These are phyloP conservation scores for Cordyceps militaris DNA, from an alignment of 2,329 filamentous ascomycete genomes.

Conservation along the genomic window DNA sequence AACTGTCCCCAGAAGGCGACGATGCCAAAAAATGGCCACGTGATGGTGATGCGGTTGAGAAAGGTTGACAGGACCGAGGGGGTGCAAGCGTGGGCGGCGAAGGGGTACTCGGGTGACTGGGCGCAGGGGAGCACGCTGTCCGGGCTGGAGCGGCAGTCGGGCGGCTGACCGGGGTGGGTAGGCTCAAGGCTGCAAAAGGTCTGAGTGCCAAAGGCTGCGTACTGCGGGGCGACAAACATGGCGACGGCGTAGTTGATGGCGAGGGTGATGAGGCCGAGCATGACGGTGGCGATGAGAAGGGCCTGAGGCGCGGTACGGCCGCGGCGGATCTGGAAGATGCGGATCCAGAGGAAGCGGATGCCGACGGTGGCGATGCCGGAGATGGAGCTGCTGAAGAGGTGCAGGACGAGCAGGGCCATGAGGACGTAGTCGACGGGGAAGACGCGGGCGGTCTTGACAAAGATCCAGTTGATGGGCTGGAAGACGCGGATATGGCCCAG, in stretches of 20 bases:
- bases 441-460: slow-evolving; percentile 66
- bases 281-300: slow-evolving; percentile 79
- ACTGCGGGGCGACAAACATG: slow-evolving; percentile 93
- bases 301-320: slow-evolving; percentile 89
- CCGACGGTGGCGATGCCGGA: slow-evolving; percentile 80
- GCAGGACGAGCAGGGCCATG: slow-evolving; percentile 74
- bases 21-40: slow-evolving; percentile 90
- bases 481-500: slow-evolving; percentile 82
- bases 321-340: slow-evolving; percentile 83
- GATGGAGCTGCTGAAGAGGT: slow-evolving; percentile 85
- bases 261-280: slow-evolving; percentile 82
- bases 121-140: slow-evolving; percentile 76
- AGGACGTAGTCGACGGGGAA: slow-evolving; percentile 92
- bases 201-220: slow-evolving; percentile 88
- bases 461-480: slow-evolving; percentile 86
- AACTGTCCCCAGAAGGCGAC: slow-evolving; percentile 97
- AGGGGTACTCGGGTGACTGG: slow-evolving; percentile 62
- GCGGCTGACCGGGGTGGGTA: slow-evolving; percentile 54
- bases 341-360: slow-evolving; percentile 94
- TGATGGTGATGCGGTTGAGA: slow-evolving; percentile 83
- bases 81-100: slow-evolving; percentile 77
- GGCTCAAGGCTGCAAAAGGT: slow-evolving; percentile 78
- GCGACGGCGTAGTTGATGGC: slow-evolving; percentile 89
- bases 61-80: slow-evolving; percentile 88
- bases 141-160: slow-evolving; percentile 66